Evolutionary conservation across 495 filamentous ascomycete genomes (phyloP).

Genomic region (Penicillium daleae): DNA sequence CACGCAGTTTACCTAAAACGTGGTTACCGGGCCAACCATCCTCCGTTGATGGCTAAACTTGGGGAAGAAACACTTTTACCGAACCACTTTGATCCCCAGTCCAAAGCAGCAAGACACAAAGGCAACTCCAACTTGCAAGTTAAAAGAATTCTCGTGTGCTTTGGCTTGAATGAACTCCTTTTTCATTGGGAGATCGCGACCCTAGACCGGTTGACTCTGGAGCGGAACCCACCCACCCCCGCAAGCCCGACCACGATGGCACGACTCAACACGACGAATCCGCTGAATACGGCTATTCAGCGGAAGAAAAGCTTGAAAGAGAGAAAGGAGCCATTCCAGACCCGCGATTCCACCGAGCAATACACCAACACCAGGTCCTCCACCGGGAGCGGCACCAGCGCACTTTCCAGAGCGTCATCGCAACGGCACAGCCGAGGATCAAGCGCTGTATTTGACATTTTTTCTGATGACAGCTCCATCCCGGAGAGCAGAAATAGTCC

Average conservation of each 20-base stretch:
- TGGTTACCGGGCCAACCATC: constrained; percentile 26
- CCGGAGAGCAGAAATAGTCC: constrained; percentile 24
- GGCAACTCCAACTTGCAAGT: neutral
- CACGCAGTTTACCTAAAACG: neutral
- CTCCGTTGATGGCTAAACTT: constrained; percentile 14
- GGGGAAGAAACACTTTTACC: neutral
- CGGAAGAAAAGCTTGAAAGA: neutral
- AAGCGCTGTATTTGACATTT: constrained; percentile 36
- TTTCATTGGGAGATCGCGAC: neutral
- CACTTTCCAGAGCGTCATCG: constrained; percentile 9
- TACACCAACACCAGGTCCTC: constrained; percentile 1
- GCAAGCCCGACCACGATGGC: constrained; percentile 7
- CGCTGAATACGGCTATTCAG: neutral
- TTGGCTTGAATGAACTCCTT: neutral
- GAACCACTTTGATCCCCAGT: neutral
- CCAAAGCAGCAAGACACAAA: neutral
- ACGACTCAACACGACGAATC: constrained; percentile 17
- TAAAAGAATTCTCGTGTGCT: too few relatives aligned
- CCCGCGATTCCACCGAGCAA: neutral
- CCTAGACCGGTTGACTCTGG: neutral
- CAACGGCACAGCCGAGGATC: constrained; percentile 22
- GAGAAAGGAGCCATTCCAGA: neutral
- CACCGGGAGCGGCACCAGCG: neutral
- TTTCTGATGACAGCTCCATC: constrained; percentile 34
- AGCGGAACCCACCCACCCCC: neutral